Evolutionary conservation across 1,284 basidiomycete species (phyloP).

Genomic region (Pholiota adiposa): DNA sequence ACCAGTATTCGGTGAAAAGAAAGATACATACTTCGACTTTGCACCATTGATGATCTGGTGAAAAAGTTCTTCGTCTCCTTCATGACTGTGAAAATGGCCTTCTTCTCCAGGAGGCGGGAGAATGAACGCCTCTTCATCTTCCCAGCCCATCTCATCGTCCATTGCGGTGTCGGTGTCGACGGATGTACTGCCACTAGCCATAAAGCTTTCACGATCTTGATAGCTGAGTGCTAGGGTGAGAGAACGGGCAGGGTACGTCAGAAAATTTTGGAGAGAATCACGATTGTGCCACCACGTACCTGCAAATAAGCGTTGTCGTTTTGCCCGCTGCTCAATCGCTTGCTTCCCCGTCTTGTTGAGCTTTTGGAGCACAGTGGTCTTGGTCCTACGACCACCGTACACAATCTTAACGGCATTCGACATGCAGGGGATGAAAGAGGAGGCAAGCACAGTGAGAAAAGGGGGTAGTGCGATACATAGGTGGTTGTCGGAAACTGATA

Average conservation of each 20-base stretch:
- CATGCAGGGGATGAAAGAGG: neutral
- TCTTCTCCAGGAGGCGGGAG: neutral
- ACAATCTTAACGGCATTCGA: neutral
- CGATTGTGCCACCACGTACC: neutral
- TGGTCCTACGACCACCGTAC: neutral
- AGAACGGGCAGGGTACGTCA: neutral
- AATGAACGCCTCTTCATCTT: neutral
- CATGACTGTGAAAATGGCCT: neutral
- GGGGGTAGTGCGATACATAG: neutral
- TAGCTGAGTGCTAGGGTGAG: neutral
- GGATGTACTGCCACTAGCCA: neutral
- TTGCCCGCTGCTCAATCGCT: neutral
- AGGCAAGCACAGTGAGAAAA: neutral
- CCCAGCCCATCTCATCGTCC: neutral
- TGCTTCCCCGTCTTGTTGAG: neutral
- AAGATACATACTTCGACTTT: neutral
- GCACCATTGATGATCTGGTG: neutral
- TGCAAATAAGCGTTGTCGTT: neutral
- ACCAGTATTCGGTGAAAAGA: neutral
- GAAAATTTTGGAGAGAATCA: neutral
- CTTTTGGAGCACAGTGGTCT: neutral
- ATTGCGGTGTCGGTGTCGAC: neutral
- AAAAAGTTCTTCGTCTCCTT: neutral
- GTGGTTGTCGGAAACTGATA: too few relatives aligned
- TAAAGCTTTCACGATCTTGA: neutral